These are phyloP conservation scores for Dichomitus squalens DNA, from an alignment of 1,284 basidiomycete genomes.

Conservation along the genomic window DNA sequence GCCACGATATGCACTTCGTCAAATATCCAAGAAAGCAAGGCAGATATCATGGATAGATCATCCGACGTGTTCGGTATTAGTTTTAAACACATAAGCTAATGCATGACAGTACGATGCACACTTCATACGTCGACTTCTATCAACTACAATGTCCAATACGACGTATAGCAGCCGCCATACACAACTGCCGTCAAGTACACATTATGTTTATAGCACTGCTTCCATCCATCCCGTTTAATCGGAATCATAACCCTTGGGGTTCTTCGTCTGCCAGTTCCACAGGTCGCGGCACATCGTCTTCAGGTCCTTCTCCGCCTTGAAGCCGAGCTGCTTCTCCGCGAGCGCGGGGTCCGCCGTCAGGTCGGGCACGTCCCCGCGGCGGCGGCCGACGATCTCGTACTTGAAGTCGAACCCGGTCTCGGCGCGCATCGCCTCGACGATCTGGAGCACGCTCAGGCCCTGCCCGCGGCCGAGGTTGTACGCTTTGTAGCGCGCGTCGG, in stretches of 20 bases:
- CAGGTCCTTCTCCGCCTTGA: conserved; percentile 81
- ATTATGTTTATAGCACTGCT: too few relatives aligned
- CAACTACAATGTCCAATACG: neutral
- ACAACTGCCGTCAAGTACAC: neutral
- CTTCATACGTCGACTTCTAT: neutral
- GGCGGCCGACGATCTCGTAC: conserved; percentile 88
- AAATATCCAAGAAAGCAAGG: neutral
- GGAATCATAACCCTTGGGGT: conserved; percentile 71
- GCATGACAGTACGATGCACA: neutral
- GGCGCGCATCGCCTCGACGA: conserved; percentile 94
- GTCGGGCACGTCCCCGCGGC: conserved; percentile 95
- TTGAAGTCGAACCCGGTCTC: conserved; percentile 89
- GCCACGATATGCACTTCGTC: too few relatives aligned
- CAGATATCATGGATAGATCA: neutral
- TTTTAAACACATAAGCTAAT: neutral
- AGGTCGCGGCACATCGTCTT: conserved; percentile 91
- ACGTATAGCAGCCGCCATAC: neutral
- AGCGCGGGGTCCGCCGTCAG: conserved; percentile 93
- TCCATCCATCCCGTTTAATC: neutral
- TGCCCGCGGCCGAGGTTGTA: conserved; percentile 97
- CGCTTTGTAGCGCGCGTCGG: conserved; percentile 77
- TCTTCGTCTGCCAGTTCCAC: conserved; percentile 92
- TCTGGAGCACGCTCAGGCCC: conserved; percentile 92
- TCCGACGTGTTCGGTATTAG: neutral
- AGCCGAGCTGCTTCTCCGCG: conserved; percentile 94